Conservation (phyloP, 768 basidiomycete species). For the Cyathus striatus region DNA sequence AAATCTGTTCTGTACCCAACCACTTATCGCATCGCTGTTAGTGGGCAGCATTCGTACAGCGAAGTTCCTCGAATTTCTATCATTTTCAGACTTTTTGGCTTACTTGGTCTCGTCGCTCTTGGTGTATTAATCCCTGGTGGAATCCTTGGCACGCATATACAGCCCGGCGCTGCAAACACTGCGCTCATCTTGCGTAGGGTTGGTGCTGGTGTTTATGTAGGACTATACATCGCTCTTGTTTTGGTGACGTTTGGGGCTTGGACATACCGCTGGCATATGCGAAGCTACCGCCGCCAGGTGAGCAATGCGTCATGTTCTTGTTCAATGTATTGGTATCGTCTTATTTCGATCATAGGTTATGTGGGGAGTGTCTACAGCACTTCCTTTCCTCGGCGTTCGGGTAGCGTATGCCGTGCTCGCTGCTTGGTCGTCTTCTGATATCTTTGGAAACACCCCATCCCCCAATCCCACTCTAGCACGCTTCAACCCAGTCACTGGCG, state of each 20-base stretch:
- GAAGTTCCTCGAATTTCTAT: constrained; percentile 38
- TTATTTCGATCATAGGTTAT: constrained; percentile 40
- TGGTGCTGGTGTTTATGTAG: constrained; percentile 36
- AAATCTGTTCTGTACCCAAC: constrained; percentile 11
- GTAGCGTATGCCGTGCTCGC: constrained; percentile 55
- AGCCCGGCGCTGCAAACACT: constrained; percentile 21
- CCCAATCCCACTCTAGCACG: constrained; percentile 40
- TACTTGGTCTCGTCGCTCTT: constrained; percentile 32
- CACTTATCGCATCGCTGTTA: constrained; percentile 21
- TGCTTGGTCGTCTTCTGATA: constrained; percentile 49
- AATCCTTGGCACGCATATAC: constrained; percentile 33
- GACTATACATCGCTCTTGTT: constrained; percentile 32
- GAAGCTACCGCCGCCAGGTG: constrained; percentile 41
- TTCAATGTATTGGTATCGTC: background rate
- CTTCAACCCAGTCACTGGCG: constrained; percentile 52
- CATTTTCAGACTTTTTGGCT: constrained; percentile 28
- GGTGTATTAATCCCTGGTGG: constrained; percentile 42
- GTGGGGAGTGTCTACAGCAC: constrained; percentile 42
- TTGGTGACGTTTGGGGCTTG: constrained; percentile 36
- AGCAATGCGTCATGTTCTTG: constrained; percentile 9
- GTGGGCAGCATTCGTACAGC: constrained; percentile 48
- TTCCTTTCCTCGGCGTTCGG: constrained; percentile 58
- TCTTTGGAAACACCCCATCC: constrained; percentile 30
- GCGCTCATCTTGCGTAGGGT: constrained; percentile 38
- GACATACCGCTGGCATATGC: constrained; percentile 41